Conservation (phyloP, 2,329 filamentous ascomycete species). For the Biscogniauxia marginata region DNA sequence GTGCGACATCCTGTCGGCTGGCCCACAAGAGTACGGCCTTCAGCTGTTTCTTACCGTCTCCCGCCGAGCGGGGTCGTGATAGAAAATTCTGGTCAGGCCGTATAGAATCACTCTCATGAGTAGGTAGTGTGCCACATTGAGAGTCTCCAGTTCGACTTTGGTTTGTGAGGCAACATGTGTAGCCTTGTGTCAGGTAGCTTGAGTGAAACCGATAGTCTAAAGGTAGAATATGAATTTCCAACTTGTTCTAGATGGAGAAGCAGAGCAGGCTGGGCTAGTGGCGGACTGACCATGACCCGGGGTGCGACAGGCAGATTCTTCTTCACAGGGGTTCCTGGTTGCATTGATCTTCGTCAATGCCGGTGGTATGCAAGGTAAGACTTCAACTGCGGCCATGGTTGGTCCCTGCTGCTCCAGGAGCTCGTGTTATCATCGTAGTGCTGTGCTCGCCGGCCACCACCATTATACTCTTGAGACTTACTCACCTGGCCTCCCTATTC, state of each 20-base stretch:
- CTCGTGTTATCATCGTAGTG: conserved; percentile 18
- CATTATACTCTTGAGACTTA: conserved; percentile 20
- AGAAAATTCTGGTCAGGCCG: neutral
- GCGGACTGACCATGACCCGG: conserved; percentile 15
- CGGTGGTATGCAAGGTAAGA: conserved; percentile 19
- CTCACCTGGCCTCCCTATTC: conserved; percentile 15
- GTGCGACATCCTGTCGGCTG: neutral
- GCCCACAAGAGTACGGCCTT: neutral
- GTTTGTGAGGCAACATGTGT: neutral
- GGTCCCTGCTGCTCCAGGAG: conserved; percentile 18
- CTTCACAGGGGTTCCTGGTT: conserved; percentile 24
- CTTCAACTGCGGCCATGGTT: conserved; percentile 13
- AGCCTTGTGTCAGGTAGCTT: neutral
- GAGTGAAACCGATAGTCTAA: neutral
- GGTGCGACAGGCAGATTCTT: conserved; percentile 20
- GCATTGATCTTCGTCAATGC: conserved; percentile 21
- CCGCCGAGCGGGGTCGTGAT: neutral
- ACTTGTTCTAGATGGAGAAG: conserved; percentile 6
- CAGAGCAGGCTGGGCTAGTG: conserved; percentile 16
- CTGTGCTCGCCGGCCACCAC: conserved; percentile 1
- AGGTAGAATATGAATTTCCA: neutral
- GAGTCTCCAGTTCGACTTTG: neutral
- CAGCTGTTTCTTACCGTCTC: neutral
- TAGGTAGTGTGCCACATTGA: neutral
- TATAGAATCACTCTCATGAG: neutral